These are phyloP conservation scores for Phytopythium aichiense DNA, from an alignment of 352 stramenopile genomes.

Conservation along the genomic window DNA sequence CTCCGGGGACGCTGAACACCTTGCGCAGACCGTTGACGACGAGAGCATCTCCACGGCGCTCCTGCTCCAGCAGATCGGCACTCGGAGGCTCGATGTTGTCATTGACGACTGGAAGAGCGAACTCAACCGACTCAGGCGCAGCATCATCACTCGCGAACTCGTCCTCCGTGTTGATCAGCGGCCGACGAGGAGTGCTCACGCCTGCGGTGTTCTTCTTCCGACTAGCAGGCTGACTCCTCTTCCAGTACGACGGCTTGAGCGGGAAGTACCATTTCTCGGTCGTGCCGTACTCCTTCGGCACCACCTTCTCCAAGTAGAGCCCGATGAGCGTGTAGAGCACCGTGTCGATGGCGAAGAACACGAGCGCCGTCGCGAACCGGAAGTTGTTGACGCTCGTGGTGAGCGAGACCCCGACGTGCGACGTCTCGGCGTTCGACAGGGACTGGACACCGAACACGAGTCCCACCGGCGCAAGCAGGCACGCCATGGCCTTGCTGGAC, in stretches of 20 bases:
- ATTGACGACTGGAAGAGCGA: neutral
- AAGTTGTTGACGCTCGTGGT: conserved; percentile 55
- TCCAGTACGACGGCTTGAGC: conserved; percentile 44
- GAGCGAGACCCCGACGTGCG: conserved; percentile 38
- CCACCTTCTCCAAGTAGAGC: conserved; percentile 87
- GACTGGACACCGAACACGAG: conserved; percentile 60
- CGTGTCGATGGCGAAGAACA: conserved; percentile 81
- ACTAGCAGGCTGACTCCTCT: conserved; percentile 16
- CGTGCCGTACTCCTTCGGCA: conserved; percentile 90
- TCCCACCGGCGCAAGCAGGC: conserved; percentile 51
- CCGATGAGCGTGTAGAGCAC: conserved; percentile 89
- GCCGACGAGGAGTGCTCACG: conserved; percentile 15
- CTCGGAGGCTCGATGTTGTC: conserved; percentile 33
- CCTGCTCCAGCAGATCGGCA: conserved; percentile 33
- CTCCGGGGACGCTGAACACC: conserved; percentile 70
- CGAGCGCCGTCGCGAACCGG: conserved; percentile 44
- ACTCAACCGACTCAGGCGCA: neutral
- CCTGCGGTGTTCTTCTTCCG: conserved; percentile 24
- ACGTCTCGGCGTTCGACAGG: conserved; percentile 42
- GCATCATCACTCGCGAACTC: neutral
- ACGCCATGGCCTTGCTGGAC: conserved; percentile 40
- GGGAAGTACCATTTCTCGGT: conserved; percentile 90
- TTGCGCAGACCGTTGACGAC: conserved; percentile 47
- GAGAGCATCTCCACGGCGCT: conserved; percentile 31
- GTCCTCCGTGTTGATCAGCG: neutral